Evolutionary conservation across 1,284 basidiomycete species (phyloP).

Genomic region (Athelia sp.): DNA sequence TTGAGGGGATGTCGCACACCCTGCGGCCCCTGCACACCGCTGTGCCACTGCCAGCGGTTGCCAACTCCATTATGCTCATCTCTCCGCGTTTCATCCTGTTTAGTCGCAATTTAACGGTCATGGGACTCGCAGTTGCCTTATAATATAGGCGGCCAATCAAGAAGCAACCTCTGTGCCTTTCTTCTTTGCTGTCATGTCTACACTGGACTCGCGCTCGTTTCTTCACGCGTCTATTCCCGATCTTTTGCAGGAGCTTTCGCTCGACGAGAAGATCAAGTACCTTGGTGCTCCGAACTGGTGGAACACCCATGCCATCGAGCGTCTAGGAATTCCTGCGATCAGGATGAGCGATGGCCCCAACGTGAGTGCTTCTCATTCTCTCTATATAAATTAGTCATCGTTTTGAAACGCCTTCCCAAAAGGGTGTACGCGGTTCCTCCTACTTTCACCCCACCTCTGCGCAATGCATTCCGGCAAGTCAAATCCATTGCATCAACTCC

Average conservation of each 20-base stretch:
- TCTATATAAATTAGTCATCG: neutral
- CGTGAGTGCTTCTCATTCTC: constrained; percentile 25
- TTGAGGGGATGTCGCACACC: too few species aligned
- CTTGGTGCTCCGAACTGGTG: constrained; percentile 67
- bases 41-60: too few species aligned
- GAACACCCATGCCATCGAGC: constrained; percentile 56
- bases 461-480: constrained; percentile 54
- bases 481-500: neutral
- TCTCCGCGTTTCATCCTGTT: too few species aligned
- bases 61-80: too few species aligned
- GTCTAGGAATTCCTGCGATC: constrained; percentile 56
- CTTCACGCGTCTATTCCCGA: constrained; percentile 47
- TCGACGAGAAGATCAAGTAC: constrained; percentile 60
- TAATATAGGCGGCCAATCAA: too few species aligned
- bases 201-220: constrained; percentile 36
- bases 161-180: too few species aligned
- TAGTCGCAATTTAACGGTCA: too few species aligned
- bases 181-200: neutral
- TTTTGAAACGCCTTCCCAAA: neutral
- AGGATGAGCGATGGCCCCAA: constrained; percentile 67
- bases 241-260: constrained; percentile 46
- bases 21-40: too few species aligned
- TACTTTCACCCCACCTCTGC: constrained; percentile 59
- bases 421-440: constrained; percentile 66
- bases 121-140: too few species aligned